Base-by-base conservation (phyloP, 371 early-diverging fungal species). In the Mucor indicus region DNA sequence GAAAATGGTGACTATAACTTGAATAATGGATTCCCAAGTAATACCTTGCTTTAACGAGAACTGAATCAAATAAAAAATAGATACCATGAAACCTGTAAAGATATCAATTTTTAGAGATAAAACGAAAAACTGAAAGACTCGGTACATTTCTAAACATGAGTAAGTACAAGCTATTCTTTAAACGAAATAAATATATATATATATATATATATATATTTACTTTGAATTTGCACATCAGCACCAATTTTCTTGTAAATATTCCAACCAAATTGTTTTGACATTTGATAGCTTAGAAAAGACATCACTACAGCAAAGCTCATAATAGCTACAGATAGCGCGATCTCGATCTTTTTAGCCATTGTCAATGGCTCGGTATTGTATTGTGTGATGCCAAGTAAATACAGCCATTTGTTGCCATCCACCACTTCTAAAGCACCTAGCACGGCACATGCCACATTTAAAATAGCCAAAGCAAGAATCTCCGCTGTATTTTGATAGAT, bases 61-160 rank as follows among this genome's bases (percentile, higher is more conserved):
- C 36, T 75, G 76, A 11, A 69, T 72, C 11, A 69, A 32, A 49
- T 75, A 75, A 35, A 75, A 75, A 0, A 72, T 17, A 12, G 72
- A 72, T 22, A 75, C 70, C 24, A 72, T 50, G 25, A 75, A 75
- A 25, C 59, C 64, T 0, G 67, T 64, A 42, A 72, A 75, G n/a
- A 75, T 50, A 29, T 75, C 67, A 25, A 75, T 64, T 46, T 75
- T 75, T 20, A 75, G 57, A 4, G 64, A 47, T 37, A 75, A 46
- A 12, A 75, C 72, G 56, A 75, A 75, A 47, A 75, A 72, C 48
- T 75, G 76, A 29, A 72, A 72, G 8, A 53, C 59, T 2, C 69
- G 62, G 42, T 75, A 75, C 76, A 75, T 75, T 39, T 44, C 74
- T 73, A 47, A 33, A 17, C 30, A 39, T 13, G n/a, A 5, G 13